Conservation (phyloP, 768 basidiomycete genomes). For the Lactarius sp. region DNA sequence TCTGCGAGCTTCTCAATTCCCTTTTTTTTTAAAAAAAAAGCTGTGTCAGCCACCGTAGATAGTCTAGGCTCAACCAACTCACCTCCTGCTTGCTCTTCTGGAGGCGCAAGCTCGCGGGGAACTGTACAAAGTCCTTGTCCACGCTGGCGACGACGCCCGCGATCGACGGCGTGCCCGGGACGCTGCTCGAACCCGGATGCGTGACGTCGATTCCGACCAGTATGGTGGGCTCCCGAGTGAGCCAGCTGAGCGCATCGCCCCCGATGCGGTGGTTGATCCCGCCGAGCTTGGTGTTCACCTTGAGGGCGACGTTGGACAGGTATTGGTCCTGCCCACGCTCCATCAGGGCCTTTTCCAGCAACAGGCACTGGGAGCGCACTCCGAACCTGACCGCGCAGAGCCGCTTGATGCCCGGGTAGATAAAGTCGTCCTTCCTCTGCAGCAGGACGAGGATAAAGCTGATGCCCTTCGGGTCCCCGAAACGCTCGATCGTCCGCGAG, state of each 20-base stretch:
- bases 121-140: conserved; percentile 66
- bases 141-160: conserved; percentile 78
- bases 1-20: conserved; percentile 61
- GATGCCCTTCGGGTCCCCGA: conserved; percentile 38
- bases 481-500: conserved; percentile 28
- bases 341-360: conserved; percentile 52
- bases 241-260: conserved; percentile 52
- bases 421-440: conserved; percentile 60
- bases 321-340: conserved; percentile 69
- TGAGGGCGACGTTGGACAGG: conserved; percentile 75
- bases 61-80: not conserved
- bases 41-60: not conserved
- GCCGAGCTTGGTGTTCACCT: conserved; percentile 79
- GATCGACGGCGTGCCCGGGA: conserved; percentile 72
- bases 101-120: conserved; percentile 66
- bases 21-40: conserved; percentile 35
- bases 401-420: conserved; percentile 79
- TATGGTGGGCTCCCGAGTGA: conserved; percentile 67
- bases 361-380: conserved; percentile 71
- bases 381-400: conserved; percentile 72
- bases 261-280: conserved; percentile 73
- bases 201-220: conserved; percentile 84
- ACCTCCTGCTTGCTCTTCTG: conserved; percentile 52
- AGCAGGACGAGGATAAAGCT: conserved; percentile 68
- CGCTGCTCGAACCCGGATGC: conserved; percentile 65